Conservation (phyloP, 2,329 filamentous ascomycete species). For the Hymenoscyphus fraxineus region DNA sequence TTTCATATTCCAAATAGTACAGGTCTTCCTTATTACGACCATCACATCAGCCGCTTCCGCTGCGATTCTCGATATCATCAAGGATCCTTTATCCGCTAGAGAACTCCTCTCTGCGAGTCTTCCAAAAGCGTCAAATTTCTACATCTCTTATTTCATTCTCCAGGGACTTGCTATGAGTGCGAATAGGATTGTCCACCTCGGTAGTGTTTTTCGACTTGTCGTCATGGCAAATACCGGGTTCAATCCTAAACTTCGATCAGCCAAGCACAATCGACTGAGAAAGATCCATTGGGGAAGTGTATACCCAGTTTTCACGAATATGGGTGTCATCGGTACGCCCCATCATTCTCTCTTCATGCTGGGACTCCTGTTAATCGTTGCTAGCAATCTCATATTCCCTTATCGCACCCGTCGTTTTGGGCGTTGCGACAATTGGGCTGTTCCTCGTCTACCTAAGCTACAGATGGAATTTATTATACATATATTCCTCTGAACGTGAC, state of each 20-base stretch:
- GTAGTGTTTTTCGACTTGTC: slow-evolving; percentile 53
- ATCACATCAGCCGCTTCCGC: slow-evolving; percentile 58
- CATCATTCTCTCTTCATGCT: background rate
- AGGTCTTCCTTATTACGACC: slow-evolving; percentile 67
- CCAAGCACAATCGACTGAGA: slow-evolving; percentile 49
- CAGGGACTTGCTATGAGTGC: slow-evolving; percentile 62
- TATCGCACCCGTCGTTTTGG: slow-evolving; percentile 62
- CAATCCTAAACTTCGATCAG: slow-evolving; percentile 59
- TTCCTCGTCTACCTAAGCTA: slow-evolving; percentile 62
- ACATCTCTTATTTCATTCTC: slow-evolving; percentile 64
- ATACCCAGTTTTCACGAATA: slow-evolving; percentile 53
- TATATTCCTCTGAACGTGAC: slow-evolving; percentile 57
- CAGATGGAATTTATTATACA: slow-evolving; percentile 63
- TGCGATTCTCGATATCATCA: slow-evolving; percentile 48
- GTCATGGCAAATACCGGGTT: slow-evolving; percentile 56
- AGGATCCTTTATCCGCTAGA: slow-evolving; percentile 46
- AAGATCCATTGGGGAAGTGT: slow-evolving; percentile 56
- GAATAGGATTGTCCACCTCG: slow-evolving; percentile 55
- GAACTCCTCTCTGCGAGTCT: slow-evolving; percentile 52
- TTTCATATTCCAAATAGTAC: slow-evolving; percentile 60
- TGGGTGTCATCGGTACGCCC: slow-evolving; percentile 49
- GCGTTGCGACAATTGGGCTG: slow-evolving; percentile 60
- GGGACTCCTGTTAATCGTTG: slow-evolving; percentile 14
- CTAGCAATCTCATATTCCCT: slow-evolving; percentile 61
- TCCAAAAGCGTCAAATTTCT: slow-evolving; percentile 63